Evolutionary conservation across 1,284 basidiomycete genomes (phyloP).

Genomic region (Sanguinoderma infundibulare): DNA sequence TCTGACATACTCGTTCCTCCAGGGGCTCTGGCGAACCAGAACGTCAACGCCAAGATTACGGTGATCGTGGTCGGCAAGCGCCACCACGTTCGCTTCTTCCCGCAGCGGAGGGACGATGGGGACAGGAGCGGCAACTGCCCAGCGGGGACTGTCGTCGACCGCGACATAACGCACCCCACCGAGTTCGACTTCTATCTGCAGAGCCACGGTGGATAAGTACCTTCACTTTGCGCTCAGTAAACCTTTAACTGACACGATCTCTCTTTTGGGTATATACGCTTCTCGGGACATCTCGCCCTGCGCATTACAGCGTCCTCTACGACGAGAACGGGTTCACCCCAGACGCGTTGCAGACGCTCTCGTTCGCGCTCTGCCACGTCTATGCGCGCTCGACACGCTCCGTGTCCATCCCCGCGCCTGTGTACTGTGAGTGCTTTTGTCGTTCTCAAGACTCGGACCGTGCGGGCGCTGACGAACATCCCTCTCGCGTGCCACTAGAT

Average conservation of each 20-base stretch:
- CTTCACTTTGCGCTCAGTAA: neutral
- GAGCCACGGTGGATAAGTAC: conserved; percentile 46
- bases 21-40: neutral
- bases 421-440: conserved; percentile 55
- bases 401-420: conserved; percentile 68
- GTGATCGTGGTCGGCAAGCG: conserved; percentile 25
- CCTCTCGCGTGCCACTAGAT: conserved; percentile 46
- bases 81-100: conserved; percentile 56
- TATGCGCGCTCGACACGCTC: conserved; percentile 64
- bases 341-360: conserved; percentile 54
- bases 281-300: conserved; percentile 37
- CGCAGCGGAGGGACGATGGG: conserved; percentile 29
- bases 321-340: conserved; percentile 49
- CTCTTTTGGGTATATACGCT: conserved; percentile 4
- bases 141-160: conserved; percentile 55
- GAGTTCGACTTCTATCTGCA: conserved; percentile 62
- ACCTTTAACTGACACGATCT: neutral
- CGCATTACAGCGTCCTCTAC: conserved; percentile 62
- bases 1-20: neutral
- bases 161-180: conserved; percentile 44
- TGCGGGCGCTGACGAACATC: neutral
- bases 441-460: too few species aligned
- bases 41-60: neutral
- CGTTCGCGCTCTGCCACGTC: conserved; percentile 56
- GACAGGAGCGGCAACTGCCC: conserved; percentile 51